Base-by-base conservation (phyloP, 2,329 filamentous ascomycete species). In the Fusarium lateritium region DNA sequence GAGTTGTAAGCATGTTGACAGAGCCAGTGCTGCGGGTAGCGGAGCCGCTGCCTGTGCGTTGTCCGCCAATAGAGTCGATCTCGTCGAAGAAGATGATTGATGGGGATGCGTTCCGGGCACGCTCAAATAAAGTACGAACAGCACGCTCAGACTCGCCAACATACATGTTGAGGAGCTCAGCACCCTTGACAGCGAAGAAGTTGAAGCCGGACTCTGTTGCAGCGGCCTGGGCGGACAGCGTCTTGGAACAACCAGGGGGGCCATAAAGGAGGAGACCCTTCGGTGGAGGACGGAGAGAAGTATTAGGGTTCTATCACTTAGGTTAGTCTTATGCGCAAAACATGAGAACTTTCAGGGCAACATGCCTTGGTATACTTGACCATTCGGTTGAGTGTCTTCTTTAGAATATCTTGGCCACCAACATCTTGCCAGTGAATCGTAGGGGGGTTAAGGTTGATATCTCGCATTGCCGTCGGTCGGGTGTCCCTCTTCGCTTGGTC, bases 31-130 rank as follows among this genome's bases (percentile, higher is more conserved):
- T 78, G 17, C 76, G 73, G 5, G 76, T 73, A 9, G 66, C 71
- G 9, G 73, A 80, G 19, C 82, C 78, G 7, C 79, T 78, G 26
- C 83, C 83, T 15, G 86, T 78, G 21, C 86, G 81, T 56, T 84
- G 82, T 2, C 81, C 91, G 75, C 79, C 92, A 67, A 98, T 95
- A 6, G 93, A 90, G 80, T 98, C 94, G 73, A 98, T 96, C 79
- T 98, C 94, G 77, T 98, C 94, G 71, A 98, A 97, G 84, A 98
- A 98, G 73, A 98, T 94, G 79, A 98, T 95, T 77, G 92, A 94
- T 1, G 95, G 95, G 52, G 91, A 90, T 10, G 94, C 94, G n/a
- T 91, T 90, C 42, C 92, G 87, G 2, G 95, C 95, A 72, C 94
- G 92, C 54, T 91, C 87, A 77, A 98, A 98, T 2, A 98, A 88